These are phyloP conservation scores for Fistulinella staudtii DNA, from an alignment of 1,284 basidiomycete genomes.

Conservation along the genomic window DNA sequence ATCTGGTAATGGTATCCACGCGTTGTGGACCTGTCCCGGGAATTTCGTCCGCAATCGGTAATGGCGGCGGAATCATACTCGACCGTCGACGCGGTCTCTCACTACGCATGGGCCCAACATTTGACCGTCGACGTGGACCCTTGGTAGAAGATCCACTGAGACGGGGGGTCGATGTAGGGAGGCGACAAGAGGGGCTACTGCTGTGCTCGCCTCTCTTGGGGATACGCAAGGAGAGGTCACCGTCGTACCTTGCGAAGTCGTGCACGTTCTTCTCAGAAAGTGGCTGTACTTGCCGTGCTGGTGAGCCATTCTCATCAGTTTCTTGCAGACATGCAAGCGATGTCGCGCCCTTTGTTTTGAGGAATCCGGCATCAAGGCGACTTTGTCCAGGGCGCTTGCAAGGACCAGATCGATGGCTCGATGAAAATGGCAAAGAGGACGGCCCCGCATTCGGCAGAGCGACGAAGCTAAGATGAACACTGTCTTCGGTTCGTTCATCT, in stretches of 20 bases:
- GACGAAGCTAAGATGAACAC: slow-evolving; percentile 49
- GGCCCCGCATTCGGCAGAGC: slow-evolving; percentile 32
- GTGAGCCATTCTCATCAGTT: slow-evolving; percentile 57
- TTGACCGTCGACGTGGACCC: slow-evolving; percentile 57
- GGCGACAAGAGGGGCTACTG: slow-evolving; percentile 47
- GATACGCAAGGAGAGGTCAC: slow-evolving; percentile 21
- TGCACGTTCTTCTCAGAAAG: slow-evolving; percentile 65
- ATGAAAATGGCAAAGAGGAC: slow-evolving; percentile 17
- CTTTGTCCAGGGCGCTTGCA: slow-evolving; percentile 53
- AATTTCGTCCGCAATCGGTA: slow-evolving; percentile 35
- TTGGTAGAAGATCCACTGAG: slow-evolving; percentile 36
- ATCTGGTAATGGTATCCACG: slow-evolving; percentile 42
- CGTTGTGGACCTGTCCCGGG: slow-evolving; percentile 39
- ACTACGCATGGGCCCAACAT: slow-evolving; percentile 63
- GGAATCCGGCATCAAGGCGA: slow-evolving; percentile 64
- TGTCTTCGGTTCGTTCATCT: slow-evolving; percentile 78
- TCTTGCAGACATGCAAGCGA: slow-evolving; percentile 64
- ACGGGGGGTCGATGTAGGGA: slow-evolving; percentile 45
- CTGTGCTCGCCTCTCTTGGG: slow-evolving; percentile 37
- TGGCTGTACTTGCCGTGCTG: slow-evolving; percentile 37
- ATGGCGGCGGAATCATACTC: slow-evolving; percentile 69
- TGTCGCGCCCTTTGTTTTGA: slow-evolving; percentile 53
- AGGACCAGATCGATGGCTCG: slow-evolving; percentile 12
- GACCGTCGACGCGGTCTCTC: slow-evolving; percentile 71
- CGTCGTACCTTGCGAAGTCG: slow-evolving; percentile 21